A percentile compares a stretch with the other conserved stretches of the same genome.
Conservation (phyloP, 768 basidiomycete species). For the Myochromella boudieri region DNA sequence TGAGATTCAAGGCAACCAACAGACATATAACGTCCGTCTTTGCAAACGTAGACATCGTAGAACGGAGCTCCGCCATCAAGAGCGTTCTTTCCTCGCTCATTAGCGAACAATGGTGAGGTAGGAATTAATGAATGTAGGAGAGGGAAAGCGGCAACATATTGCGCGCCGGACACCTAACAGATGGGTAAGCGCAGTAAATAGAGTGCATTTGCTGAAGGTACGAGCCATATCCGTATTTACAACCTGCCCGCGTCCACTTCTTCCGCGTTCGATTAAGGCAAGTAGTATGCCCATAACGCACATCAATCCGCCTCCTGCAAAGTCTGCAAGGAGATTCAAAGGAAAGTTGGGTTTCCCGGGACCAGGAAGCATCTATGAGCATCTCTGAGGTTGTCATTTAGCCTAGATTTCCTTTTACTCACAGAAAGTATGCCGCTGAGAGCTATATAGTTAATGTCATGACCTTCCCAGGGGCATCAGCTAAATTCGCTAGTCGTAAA, state of each 20-base stretch:
- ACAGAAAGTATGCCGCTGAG: constrained; percentile 75
- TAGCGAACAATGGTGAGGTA: constrained; percentile 35
- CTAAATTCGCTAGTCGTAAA: not conserved
- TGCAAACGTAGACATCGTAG: constrained; percentile 73
- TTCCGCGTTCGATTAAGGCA: constrained; percentile 66
- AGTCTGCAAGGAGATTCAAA: constrained; percentile 77
- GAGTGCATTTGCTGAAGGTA: not conserved
- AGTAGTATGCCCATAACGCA: constrained; percentile 74
- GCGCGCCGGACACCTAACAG: constrained; percentile 72
- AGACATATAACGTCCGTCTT: constrained; percentile 73
- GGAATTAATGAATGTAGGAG: constrained; percentile 46
- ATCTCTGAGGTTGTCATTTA: not conserved
- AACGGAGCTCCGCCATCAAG: constrained; percentile 81
- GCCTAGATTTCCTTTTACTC: constrained; percentile 9
- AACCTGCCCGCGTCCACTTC: constrained; percentile 70
- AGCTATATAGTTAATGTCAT: constrained; percentile 85
- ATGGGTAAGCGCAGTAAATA: too few relatives aligned
- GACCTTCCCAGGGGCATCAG: constrained; percentile 42
- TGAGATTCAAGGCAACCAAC: constrained; percentile 75
- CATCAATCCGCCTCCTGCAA: constrained; percentile 77
- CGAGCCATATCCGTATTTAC: constrained; percentile 76
- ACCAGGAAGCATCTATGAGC: constrained; percentile 65
- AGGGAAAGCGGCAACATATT: constrained; percentile 75
- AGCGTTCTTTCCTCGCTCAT: constrained; percentile 52
- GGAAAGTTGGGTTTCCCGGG: constrained; percentile 67